Evolutionary conservation across 108 stramenopile species (phyloP), one percentile per base, ranked within the genome.

Genomic region (Cylindrotheca fusiformis): DNA sequence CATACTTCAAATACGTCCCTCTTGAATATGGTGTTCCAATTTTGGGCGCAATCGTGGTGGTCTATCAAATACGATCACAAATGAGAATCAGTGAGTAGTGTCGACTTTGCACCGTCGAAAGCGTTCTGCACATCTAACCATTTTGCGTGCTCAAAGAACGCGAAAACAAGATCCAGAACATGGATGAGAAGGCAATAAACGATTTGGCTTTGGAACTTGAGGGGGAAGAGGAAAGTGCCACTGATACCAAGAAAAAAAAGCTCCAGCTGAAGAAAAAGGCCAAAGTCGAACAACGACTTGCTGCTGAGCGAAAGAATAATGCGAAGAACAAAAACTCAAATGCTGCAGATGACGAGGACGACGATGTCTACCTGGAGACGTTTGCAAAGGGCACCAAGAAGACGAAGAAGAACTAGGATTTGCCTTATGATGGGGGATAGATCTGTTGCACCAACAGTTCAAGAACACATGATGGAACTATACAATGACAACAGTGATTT

Each of bases 1-100:
- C 75, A 14, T 83, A 63, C 46, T 83, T 83, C 60, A 83, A 69
- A 31, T 62, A 56, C 48, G 41, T 83, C 22, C 82, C 82, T 1
- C 55, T 79, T 19, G 22, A 79, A 20, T 61, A 60, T 24, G 75
- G 75, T 12, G 6, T 76, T 22, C 78, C 78, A 0, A 48, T 71
- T 22, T 36, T 75, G 54, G 75, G 44, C 18, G 68, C 67, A 3
- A 23, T 75, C 3, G 24, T 55, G 17, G 46, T 76, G 26, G 12
- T 73, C 3, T 52, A 47, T 20, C 60, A 74, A 63, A 52, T 70
- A 51, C 50, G 47, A 32, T 18, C 51, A 12, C 69, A 77, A 33
- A 27, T 82, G 24, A 49, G 72, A 63, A 63, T 68, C 20, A 56
- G 81, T 77, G 66, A 74, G 80, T 74, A 1, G 46, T 12, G n/a